Percentiles rank a stretch among this genome's conserved stretches.
Evolutionary conservation across 192 early-diverging fungal species (phyloP).

Genomic region (Linnemannia exigua): DNA sequence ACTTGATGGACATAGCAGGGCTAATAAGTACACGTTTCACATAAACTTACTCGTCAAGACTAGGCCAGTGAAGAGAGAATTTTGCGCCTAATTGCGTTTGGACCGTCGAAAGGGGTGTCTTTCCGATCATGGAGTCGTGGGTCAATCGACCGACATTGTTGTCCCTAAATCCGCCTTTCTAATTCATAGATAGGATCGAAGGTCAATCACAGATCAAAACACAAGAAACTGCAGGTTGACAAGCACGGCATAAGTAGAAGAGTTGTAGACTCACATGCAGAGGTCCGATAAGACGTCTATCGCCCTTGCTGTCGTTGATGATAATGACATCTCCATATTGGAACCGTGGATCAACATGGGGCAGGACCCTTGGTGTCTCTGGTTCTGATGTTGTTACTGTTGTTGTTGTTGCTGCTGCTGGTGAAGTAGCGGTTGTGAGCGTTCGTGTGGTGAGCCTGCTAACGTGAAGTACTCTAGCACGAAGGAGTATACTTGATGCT

Average conservation of each 20-base stretch:
- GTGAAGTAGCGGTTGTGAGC: not conserved
- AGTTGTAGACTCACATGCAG: constrained; percentile 8
- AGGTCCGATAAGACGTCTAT: constrained; percentile 31
- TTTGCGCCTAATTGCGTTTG: constrained; percentile 32
- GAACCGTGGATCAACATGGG: constrained; percentile 27
- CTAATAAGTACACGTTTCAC: not conserved
- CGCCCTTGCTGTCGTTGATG: constrained; percentile 38
- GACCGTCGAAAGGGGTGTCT: constrained; percentile 26
- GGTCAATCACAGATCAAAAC: not conserved
- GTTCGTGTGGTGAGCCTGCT: not conserved
- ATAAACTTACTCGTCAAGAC: constrained; percentile 39
- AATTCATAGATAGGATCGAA: not conserved
- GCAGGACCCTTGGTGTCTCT: constrained; percentile 7
- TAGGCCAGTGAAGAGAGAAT: constrained; percentile 47
- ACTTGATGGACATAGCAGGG: not conserved
- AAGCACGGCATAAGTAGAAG: not conserved
- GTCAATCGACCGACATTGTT: constrained; percentile 25
- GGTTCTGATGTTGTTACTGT: not conserved
- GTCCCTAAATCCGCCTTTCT: constrained; percentile 28
- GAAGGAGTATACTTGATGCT: too few relatives aligned
- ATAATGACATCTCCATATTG: constrained; percentile 50
- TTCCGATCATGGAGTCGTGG: constrained; percentile 42
- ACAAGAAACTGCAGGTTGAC: not conserved
- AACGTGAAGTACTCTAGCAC: not conserved
- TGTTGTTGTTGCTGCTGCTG: not conserved